phyloP scores from a whole-genome alignment of 345 rosid species.

The Mallotus nudiflorus region DNA sequence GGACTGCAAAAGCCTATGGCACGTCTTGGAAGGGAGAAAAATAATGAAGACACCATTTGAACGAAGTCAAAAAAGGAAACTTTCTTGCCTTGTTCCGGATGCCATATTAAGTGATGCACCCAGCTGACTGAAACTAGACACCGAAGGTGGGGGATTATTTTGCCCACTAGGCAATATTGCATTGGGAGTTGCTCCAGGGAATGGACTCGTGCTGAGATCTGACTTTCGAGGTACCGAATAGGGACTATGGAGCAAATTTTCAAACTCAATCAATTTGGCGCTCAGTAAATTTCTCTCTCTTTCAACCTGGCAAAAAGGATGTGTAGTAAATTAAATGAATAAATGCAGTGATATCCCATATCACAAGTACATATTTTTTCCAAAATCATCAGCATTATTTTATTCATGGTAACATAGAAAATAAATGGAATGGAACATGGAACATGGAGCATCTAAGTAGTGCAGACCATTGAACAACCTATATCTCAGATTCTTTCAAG shows the following conservation, averaged over 20 bases:
- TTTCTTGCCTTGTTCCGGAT: constrained; percentile 39
- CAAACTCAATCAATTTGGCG: constrained; percentile 61
- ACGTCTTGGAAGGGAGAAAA: not conserved
- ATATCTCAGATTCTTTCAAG: not conserved
- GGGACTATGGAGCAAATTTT: constrained; percentile 59
- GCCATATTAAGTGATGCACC: constrained; percentile 41
- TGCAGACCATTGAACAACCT: not conserved
- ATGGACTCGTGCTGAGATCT: constrained; percentile 28
- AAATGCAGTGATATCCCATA: not conserved
- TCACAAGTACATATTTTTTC: not conserved
- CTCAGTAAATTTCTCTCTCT: constrained; percentile 68
- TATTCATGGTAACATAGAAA: not conserved
- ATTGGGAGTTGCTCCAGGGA: constrained; percentile 33
- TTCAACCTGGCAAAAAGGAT: constrained; percentile 54
- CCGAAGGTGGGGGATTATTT: constrained; percentile 42
- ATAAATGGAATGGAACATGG: not conserved
- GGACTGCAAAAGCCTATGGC: constrained; percentile 1
- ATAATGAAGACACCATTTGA: not conserved
- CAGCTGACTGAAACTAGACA: constrained; percentile 52
- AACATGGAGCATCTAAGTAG: not conserved
- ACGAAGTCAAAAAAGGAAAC: not conserved
- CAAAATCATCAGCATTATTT: not conserved
- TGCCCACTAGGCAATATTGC: constrained; percentile 39
- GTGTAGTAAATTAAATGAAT: constrained; percentile 2
- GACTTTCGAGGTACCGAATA: constrained; percentile 42